A percentile compares a stretch with the other conserved stretches of the same genome.
phyloP scores from a whole-genome alignment of 352 stramenopile species.

The Phytophthora pseudosyringae region DNA sequence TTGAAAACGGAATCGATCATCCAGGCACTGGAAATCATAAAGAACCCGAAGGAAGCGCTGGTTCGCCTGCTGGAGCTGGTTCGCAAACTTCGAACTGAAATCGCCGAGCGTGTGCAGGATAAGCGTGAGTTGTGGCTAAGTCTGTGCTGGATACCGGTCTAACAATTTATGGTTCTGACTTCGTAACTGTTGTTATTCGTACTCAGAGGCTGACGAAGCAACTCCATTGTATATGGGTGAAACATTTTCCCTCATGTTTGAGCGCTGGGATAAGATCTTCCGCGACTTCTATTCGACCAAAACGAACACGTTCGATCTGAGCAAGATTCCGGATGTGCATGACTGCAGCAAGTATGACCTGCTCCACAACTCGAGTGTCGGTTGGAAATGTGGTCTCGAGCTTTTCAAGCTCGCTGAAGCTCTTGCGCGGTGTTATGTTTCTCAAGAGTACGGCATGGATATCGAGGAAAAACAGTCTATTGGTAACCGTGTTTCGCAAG shows the following conservation, averaged over 20 bases:
- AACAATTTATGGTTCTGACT: slow-evolving; percentile 3
- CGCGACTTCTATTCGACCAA: slow-evolving; percentile 95
- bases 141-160: slow-evolving; percentile 1
- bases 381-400: slow-evolving; percentile 89
- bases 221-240: slow-evolving; percentile 95
- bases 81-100: slow-evolving; percentile 76
- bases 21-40: slow-evolving; percentile 76
- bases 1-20: slow-evolving; percentile 82
- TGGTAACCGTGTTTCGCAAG: slow-evolving; percentile 95
- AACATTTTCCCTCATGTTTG: slow-evolving; percentile 94
- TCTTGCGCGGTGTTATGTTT: slow-evolving; percentile 97
- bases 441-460: slow-evolving; percentile 96
- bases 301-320: slow-evolving; percentile 93
- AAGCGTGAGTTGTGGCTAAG: slow-evolving; percentile 53
- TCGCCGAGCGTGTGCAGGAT: slow-evolving; percentile 69
- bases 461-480: slow-evolving; percentile 95
- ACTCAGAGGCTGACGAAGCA: slow-evolving; percentile 80
- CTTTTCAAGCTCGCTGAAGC: slow-evolving; percentile 95
- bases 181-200: background rate
- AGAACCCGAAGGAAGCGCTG: slow-evolving; percentile 84
- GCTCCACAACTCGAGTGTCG: slow-evolving; percentile 96
- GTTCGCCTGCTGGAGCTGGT: slow-evolving; percentile 79
- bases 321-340: slow-evolving; percentile 97
- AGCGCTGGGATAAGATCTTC: slow-evolving; percentile 95
- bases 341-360: slow-evolving; percentile 99